These are phyloP conservation scores for Kodamaea arcana DNA, from an alignment of 1,139 yeast species.

Conservation along the genomic window DNA sequence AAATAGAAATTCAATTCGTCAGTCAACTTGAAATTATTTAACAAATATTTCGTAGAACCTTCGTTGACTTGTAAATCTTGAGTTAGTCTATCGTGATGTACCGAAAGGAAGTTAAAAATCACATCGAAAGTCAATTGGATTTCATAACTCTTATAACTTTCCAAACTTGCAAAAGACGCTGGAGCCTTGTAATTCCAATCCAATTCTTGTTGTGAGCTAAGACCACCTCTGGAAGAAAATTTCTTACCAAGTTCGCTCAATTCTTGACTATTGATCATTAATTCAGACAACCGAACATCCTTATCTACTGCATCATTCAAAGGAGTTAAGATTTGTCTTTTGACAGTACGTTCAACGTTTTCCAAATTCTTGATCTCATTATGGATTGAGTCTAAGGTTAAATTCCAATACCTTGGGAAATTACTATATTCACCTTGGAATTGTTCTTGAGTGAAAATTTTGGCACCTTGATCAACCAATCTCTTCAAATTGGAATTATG, in stretches of 20 bases:
- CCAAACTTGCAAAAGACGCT: constrained; percentile 70
- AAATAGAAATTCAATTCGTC: constrained; percentile 39
- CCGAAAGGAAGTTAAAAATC: constrained; percentile 66
- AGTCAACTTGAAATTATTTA: constrained; percentile 41
- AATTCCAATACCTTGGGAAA: constrained; percentile 54
- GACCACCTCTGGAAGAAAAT: constrained; percentile 12
- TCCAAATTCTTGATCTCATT: constrained; percentile 53
- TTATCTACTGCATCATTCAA: constrained; percentile 49
- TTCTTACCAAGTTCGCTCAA: constrained; percentile 31
- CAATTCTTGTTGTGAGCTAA: constrained; percentile 31
- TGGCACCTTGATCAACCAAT: constrained; percentile 12
- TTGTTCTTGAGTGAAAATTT: constrained; percentile 10
- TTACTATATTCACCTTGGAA: constrained; percentile 47
- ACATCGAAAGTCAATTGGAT: constrained; percentile 64
- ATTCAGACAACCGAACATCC: constrained; percentile 47
- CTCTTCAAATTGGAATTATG: constrained; percentile 12
- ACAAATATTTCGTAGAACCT: constrained; percentile 58
- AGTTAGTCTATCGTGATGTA: constrained; percentile 45
- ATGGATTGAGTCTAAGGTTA: constrained; percentile 48
- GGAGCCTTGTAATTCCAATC: constrained; percentile 81
- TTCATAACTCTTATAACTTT: constrained; percentile 66
- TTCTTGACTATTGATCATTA: constrained; percentile 40
- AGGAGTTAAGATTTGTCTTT: constrained; percentile 54
- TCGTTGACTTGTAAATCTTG: constrained; percentile 55
- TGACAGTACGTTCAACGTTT: constrained; percentile 47